Base-by-base conservation (phyloP, 345 rosid species). In the Acer negundo region DNA sequence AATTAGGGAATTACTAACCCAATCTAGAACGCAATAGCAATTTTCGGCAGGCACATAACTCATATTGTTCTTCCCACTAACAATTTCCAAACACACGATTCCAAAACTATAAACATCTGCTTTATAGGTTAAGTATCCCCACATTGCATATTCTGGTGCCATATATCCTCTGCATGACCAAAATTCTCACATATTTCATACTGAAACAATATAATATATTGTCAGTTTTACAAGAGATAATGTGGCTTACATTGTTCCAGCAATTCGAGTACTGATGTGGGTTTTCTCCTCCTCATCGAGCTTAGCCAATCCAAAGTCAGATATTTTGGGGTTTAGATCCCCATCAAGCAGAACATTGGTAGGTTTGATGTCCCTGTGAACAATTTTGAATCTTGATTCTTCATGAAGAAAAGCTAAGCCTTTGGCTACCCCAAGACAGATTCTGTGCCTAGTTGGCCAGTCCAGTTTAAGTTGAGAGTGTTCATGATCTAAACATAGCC, bases 51-150 rank as follows among this genome's bases (percentile, higher is more conserved):
- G 89, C 69, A 79, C 72, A 61, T 82, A 85, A 64, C 75, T 86
- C 76, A 75, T 83, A 77, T 86, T 89, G 81, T 62, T 85, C 76
- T 86, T 79, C 66, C 94, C 92, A 53, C 84, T 80, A 11, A 86
- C 87, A 19, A 89, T 82, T 83, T 90, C 94, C 75, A 89, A 68
- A 53, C 84, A 85, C 78, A 90, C 87, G 58, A 88, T 77, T 8
- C 94, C 92, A 17, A 83, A 90, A 75, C 92, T 90, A 53, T 90
- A 90, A 16, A 90, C 91, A 80, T 90, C 92, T 67, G 91, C 92
- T 78, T 90, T 90, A 76, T 84, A 82, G 22, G 83, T 81, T 55
- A 90, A 79, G 75, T 87, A 78, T 73, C 94, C 92, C 92, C 92
- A 86, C 17, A 89, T 55, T 72, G 92, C 94, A 59, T 89, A 90